phyloP scores from a whole-genome alignment of 139 green algal species.

The Volvox reticuliferus region DNA sequence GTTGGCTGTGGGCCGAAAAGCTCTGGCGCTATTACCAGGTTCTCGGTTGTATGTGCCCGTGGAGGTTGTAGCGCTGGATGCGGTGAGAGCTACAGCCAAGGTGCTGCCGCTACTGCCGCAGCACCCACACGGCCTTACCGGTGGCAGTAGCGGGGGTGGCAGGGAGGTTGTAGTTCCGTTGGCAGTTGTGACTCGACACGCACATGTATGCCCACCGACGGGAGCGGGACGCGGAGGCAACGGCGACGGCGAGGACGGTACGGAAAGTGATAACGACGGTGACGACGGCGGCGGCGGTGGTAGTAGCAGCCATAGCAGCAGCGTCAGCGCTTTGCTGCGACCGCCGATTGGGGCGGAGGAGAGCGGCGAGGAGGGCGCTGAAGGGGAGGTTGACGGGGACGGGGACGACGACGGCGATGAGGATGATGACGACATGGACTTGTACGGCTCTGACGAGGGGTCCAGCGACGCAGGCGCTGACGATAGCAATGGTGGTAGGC shows the following conservation, averaged over 20 bases:
- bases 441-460: slow-evolving; percentile 3
- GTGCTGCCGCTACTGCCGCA: slow-evolving; percentile 30
- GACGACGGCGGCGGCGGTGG: background rate
- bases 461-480: background rate
- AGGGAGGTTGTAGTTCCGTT: background rate
- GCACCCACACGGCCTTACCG: background rate
- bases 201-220: background rate
- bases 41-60: slow-evolving; percentile 8
- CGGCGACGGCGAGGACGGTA: background rate
- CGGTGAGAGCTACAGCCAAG: background rate
- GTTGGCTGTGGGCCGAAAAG: background rate
- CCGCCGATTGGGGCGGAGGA: background rate
- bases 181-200: background rate
- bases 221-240: background rate
- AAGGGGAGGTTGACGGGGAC: background rate
- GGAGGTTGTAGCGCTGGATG: slow-evolving; percentile 20
- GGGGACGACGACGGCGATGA: background rate
- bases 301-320: slow-evolving; percentile 1
- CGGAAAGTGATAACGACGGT: background rate
- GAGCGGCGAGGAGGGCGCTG: background rate
- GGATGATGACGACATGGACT: background rate
- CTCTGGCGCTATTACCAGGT: slow-evolving; percentile 16
- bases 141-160: background rate
- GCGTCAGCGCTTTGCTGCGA: slow-evolving; percentile 6
- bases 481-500: background rate